These are phyloP conservation scores for Xylaria sp. DNA, from an alignment of 2,329 filamentous ascomycete genomes.

Conservation along the genomic window DNA sequence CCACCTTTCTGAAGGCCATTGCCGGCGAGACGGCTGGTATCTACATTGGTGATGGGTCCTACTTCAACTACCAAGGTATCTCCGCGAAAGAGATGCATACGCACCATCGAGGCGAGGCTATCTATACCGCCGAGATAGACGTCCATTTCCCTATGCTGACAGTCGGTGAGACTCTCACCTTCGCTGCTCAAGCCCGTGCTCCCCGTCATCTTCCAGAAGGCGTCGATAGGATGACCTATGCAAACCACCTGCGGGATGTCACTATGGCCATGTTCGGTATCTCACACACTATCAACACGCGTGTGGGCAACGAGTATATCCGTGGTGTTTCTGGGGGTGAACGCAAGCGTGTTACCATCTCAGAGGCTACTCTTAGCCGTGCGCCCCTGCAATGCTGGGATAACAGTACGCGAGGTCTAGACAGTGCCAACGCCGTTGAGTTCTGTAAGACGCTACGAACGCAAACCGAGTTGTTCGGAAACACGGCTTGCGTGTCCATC, in stretches of 20 bases:
- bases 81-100: constrained; percentile 79
- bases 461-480: constrained; percentile 73
- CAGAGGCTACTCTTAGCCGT: constrained; percentile 68
- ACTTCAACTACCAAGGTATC: constrained; percentile 86
- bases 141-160: constrained; percentile 81
- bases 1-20: constrained; percentile 85
- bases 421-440: constrained; percentile 79
- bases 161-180: constrained; percentile 82
- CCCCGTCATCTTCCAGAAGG: constrained; percentile 70
- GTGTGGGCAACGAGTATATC: constrained; percentile 79
- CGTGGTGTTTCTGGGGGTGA: constrained; percentile 80
- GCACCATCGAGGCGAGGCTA: constrained; percentile 82
- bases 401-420: constrained; percentile 78
- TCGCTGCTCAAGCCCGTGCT: constrained; percentile 76
- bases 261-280: constrained; percentile 82
- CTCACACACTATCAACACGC: constrained; percentile 76
- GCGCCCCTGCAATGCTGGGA: constrained; percentile 74
- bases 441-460: constrained; percentile 75
- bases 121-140: constrained; percentile 87
- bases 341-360: constrained; percentile 73
- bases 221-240: constrained; percentile 63
- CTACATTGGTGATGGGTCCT: constrained; percentile 73
- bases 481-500: constrained; percentile 75
- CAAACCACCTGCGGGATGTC: constrained; percentile 74
- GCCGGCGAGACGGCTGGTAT: constrained; percentile 86